Evolutionary conservation across 2,329 filamentous ascomycete genomes (phyloP), one percentile per base, ranked within the genome.

Genomic region (Aspergillus neotritici): DNA sequence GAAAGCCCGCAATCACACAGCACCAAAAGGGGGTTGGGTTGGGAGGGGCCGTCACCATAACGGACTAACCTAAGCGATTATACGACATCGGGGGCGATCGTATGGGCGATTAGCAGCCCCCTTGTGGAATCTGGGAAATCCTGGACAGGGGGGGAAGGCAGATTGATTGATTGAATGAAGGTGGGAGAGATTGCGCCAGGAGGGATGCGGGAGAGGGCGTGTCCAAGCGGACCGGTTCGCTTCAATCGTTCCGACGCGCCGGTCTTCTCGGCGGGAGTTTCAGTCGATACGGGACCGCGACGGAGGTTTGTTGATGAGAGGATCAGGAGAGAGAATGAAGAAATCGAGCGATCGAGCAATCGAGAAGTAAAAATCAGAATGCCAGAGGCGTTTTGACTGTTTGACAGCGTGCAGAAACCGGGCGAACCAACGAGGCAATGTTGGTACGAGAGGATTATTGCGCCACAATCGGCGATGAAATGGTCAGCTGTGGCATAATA

Each of bases 21-120:
- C 31, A 41, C 13, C 15, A 40, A 37, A 50, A 48, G 55, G 53
- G 51, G 57, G 48, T 48, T 48, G 17, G 17, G 17, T 21, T 21
- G 17, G 17, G 17, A 21, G 17, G 21, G 21, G 21, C 21, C 21
- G 7, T 25, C 21, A 25, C 7, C 21, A 25, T 25, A 25, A 44
- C 42, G 40, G 45, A 79, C 80, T 72, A 76, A 80, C 83, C 80
- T 75, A 87, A 68, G 57, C 82, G 80, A 73, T 86, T 85, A 72
- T 87, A 87, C 63, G 86, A 86, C 60, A 61, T 66, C 31, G 49
- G 49, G 50, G 46, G 40, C 41, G 34, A 50, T 51, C 48, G 40
- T 46, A 49, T 40, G 48, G 51, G 34, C 49, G 49, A 48, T 46
- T 34, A 49, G 52, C 48, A 34, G 51, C 49, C 40, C 46, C 52